phyloP scores from a whole-genome alignment of 1,284 basidiomycete species.

The Cronartium ribicola region DNA sequence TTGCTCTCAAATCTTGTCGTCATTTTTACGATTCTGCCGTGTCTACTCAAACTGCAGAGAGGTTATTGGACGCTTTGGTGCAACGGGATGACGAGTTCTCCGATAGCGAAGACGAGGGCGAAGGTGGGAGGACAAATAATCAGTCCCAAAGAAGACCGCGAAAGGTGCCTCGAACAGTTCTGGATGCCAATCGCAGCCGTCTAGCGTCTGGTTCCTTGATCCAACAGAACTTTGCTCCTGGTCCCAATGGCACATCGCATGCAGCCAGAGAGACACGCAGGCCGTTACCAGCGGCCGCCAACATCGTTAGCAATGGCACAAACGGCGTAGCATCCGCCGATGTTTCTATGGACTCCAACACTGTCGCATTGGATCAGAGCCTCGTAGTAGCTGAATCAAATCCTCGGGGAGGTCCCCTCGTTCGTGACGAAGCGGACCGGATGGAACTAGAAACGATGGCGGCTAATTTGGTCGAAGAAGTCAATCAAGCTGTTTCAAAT shows the following conservation, averaged over 20 bases:
- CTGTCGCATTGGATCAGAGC: no score
- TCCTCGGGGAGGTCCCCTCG: no score
- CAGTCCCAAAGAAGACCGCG: conserved; percentile 44
- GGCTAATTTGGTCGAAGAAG: background rate
- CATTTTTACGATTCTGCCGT: background rate
- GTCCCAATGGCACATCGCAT: no score
- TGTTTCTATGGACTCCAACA: no score
- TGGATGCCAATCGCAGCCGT: background rate
- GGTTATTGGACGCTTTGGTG: conserved; percentile 54
- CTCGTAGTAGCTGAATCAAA: no score
- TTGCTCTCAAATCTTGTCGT: background rate
- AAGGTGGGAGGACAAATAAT: conserved; percentile 65
- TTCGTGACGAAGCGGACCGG: background rate
- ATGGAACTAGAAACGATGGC: conserved; percentile 7
- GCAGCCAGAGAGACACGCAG: no score
- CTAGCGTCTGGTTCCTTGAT: no score
- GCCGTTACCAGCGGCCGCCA: no score
- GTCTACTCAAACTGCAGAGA: conserved; percentile 49
- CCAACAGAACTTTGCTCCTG: no score
- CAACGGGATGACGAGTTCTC: conserved; percentile 68
- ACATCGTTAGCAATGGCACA: no score
- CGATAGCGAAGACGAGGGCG: conserved; percentile 64
- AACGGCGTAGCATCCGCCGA: no score
- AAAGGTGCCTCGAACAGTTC: background rate
- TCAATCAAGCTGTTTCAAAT: background rate